Base-by-base conservation (phyloP, 2,329 filamentous ascomycete genomes). In the Fusarium sp. region DNA sequence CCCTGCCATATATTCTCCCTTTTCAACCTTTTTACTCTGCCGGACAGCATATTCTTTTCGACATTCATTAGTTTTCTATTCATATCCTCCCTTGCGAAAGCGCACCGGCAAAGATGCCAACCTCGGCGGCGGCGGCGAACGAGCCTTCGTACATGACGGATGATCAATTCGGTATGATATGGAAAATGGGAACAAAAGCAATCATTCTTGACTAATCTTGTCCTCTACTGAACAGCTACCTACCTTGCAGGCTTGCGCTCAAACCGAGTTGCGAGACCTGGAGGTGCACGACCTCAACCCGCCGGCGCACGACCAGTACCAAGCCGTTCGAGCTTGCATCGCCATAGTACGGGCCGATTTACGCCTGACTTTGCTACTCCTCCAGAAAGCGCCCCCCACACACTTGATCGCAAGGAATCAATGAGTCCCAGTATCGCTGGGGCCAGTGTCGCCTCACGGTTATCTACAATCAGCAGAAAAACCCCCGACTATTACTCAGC, bases 181-280 rank as follows among this genome's bases (percentile, higher is more conserved):
- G 51, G 52, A 59, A 58, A 68, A 47, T 55, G 29, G 40, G 56
- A 50, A 73, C 20, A 50, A 27, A 44, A 43, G 10, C 24, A 38
- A 30, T 30, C 40, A 45, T 51, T 53, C 40, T 52, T 73, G 34
- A 59, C 74, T 76, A 72, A 77, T 38, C 64, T 30, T 15, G 9
- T 20, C 34, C 42, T 62, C 51, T 59, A 27, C 43, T 56, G 42
- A 70, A 66, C 80, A 94, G 92, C 90, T 71, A 84, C 85, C 65
- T 95, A 94, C 79, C 87, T 94, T 38, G 85, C 90, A 73, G 88
- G 90, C 72, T 86, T 95, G 38, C 90, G 92, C 72, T 88, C 86
- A 72, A 92, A 88, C 79, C 89, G 90, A 54, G 84, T 89, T 59
- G 84, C 87, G 38, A 87, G 92, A 59, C 92, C 92, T 11, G 91